Percentiles rank a stretch among this genome's conserved stretches.
Evolutionary conservation across 2,329 filamentous ascomycete genomes (phyloP).

Genomic region (Penicillium sp.): DNA sequence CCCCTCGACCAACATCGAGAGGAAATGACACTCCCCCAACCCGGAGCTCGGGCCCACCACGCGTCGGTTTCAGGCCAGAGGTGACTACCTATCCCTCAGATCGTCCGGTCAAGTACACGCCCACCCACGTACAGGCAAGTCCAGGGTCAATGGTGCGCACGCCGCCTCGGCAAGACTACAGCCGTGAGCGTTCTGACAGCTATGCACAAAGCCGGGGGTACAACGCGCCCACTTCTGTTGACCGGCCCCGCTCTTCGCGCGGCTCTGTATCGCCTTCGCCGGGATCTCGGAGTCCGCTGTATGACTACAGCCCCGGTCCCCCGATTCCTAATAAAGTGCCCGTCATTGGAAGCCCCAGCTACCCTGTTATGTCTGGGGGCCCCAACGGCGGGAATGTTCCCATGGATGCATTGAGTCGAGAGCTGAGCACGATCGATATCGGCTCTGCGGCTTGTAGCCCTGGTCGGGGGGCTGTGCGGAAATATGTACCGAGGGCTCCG

Average conservation of each 20-base stretch:
- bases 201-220: conserved; percentile 20
- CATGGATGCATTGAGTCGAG: conserved; percentile 53
- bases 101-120: conserved; percentile 17
- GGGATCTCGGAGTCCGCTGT: conserved; percentile 29
- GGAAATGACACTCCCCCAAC: conserved; percentile 17
- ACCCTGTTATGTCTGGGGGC: conserved; percentile 30
- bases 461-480: conserved; percentile 28
- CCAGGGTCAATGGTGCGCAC: conserved; percentile 20
- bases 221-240: conserved; percentile 25
- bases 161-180: conserved; percentile 21
- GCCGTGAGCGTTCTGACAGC: conserved; percentile 18
- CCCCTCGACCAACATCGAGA: conserved; percentile 28
- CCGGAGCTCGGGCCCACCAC: conserved; percentile 20
- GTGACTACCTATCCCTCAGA: conserved; percentile 15
- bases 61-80: conserved; percentile 23
- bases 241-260: conserved; percentile 25
- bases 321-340: conserved; percentile 46
- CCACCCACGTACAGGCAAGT: conserved; percentile 16
- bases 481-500: conserved; percentile 30
- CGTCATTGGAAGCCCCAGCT: conserved; percentile 31
- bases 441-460: conserved; percentile 36
- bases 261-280: conserved; percentile 33
- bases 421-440: conserved; percentile 53
- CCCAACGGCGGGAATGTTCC: conserved; percentile 20
- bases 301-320: conserved; percentile 34